Evolutionary conservation across 257 asterid species (phyloP).

Genomic region (Fraxinus americana): DNA sequence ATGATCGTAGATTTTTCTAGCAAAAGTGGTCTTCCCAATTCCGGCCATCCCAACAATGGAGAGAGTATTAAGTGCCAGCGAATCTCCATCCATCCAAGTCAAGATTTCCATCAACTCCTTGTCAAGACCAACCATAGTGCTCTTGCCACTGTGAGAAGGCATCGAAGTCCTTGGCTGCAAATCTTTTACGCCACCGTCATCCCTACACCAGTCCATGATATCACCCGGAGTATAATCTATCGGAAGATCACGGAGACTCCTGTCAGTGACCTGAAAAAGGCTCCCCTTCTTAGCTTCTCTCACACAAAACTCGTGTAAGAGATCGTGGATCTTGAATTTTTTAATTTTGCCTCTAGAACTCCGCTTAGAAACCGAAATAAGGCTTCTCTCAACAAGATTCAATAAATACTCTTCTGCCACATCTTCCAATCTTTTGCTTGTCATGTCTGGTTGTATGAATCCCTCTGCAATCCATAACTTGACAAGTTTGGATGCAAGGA

Average conservation of each 20-base stretch:
- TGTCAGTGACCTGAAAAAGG: not conserved
- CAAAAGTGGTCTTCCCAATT: conserved; percentile 30
- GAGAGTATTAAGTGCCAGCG: not conserved
- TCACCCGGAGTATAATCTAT: too few species aligned
- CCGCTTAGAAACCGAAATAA: not conserved
- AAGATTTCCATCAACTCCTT: not conserved
- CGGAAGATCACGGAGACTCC: not conserved
- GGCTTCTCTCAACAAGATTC: not conserved
- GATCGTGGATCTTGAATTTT: not conserved
- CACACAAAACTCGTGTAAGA: not conserved
- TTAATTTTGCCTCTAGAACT: not conserved
- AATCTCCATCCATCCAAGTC: not conserved
- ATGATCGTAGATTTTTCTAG: conserved; percentile 16
- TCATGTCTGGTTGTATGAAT: not conserved
- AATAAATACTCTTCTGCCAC: not conserved
- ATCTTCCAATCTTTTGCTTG: not conserved
- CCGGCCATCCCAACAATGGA: conserved; percentile 19
- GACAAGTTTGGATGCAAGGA: not conserved
- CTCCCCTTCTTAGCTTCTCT: not conserved
- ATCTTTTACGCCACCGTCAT: not conserved
- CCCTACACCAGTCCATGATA: too few species aligned
- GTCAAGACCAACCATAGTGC: not conserved
- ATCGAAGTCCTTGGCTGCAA: not conserved
- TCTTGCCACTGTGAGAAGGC: not conserved
- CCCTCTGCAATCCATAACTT: conserved; percentile 22